Base-by-base conservation (phyloP, 768 basidiomycete species). In the Boletus reticuloceps region DNA sequence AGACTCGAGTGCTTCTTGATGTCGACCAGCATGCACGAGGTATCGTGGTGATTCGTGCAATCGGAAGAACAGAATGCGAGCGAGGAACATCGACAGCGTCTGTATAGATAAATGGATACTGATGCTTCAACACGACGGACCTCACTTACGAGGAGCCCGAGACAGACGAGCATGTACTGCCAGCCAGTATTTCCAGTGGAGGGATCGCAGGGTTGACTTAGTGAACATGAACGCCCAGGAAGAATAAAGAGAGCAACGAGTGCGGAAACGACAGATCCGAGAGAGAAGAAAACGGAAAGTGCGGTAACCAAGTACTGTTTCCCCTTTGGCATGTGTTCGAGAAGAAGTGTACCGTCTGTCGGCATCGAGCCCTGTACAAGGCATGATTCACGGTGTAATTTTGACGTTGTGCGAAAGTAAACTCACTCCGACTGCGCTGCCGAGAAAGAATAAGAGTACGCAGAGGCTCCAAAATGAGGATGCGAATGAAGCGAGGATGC, bases 31-130 rank as follows among this genome's bases (percentile, higher is more conserved):
- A 44, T 94, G 88, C 6, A 96, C 93, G 55, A 99, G 86, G 67
- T 87, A 98, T 22, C 94, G 84, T 2, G 97, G 94, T 0, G 94
- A 95, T 72, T 99, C 96, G 69, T 98, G 89, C 6, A 99, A 75
- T 19, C 88, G 85, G 79, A 98, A 97, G 70, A 98, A 86, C 11
- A 89, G 74, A 54, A 95, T 91, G 17, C 97, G 89, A 12, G 85
- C 85, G 31, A 91, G 66, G 69, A 94, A 94, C 89, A 98, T 95
- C 3, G 76, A 71, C 8, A 94, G 74, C 9, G 94, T 97, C 95
- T 98, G 63, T 31, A 34, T 4, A 29, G 40, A 51, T 62, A 29
- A 52, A 48, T 53, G 29, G 47, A 55, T 34, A 27, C 50, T 6
- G 27, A 50, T 47, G 13, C n/a, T 29, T 43, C n/a, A 47, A 42